These are phyloP conservation scores for Trichoderma koningiopsis DNA, from an alignment of 2,329 filamentous ascomycete species.

Conservation along the genomic window DNA sequence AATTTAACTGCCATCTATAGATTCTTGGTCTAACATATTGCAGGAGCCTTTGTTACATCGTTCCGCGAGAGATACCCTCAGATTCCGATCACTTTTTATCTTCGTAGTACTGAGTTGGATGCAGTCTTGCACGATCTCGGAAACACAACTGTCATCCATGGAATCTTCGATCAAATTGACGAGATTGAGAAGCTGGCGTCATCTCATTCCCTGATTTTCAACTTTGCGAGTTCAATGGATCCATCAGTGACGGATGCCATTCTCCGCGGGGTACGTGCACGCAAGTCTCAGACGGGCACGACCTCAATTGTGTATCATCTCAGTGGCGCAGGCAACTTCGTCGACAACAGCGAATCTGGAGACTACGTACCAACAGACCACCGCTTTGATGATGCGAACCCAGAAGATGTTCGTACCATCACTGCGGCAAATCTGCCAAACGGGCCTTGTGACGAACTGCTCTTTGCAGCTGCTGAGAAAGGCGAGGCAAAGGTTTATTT, in stretches of 20 bases:
- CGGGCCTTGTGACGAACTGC: not conserved
- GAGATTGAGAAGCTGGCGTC: slow-evolving; percentile 3
- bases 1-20: not conserved
- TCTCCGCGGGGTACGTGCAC: not conserved
- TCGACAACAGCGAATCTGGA: not conserved
- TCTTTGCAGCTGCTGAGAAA: not conserved
- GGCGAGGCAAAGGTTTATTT: not conserved
- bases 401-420: not conserved
- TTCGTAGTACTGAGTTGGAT: not conserved
- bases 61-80: not conserved
- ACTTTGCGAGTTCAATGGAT: not conserved
- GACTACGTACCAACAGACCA: not conserved
- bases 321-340: not conserved
- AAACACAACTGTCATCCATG: not conserved
- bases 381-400: slow-evolving; percentile 3
- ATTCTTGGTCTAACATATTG: not conserved
- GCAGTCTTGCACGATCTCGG: not conserved
- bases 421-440: not conserved
- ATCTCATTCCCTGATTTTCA: not conserved
- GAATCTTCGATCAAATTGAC: not conserved
- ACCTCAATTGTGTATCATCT: slow-evolving; percentile 1
- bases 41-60: not conserved
- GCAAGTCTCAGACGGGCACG: not conserved
- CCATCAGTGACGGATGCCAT: not conserved
- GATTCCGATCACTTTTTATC: not conserved